A percentile compares a stretch with the other conserved stretches of the same genome.
Conservation (phyloP, 2,329 filamentous ascomycete genomes). For the Aspergillus novoparasiticus region DNA sequence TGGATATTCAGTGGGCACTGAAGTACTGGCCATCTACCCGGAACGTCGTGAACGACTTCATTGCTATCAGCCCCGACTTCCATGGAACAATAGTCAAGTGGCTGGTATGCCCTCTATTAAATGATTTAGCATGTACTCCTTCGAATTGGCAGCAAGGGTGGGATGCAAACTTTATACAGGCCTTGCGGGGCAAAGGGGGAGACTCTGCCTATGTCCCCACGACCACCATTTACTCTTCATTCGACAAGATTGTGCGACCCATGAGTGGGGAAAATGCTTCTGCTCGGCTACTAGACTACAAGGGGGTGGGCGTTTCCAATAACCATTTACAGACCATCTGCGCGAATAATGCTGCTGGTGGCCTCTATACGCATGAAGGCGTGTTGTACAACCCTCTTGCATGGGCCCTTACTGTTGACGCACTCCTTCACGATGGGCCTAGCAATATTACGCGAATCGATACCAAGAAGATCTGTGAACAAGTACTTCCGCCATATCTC, state of each 20-base stretch:
- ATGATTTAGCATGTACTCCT: slow-evolving; percentile 37
- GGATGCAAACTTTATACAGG: slow-evolving; percentile 22
- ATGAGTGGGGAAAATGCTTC: slow-evolving; percentile 52
- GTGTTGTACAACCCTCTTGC: slow-evolving; percentile 53
- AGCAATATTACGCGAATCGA: slow-evolving; percentile 45
- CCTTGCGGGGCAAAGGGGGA: slow-evolving; percentile 48
- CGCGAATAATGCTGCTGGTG: slow-evolving; percentile 39
- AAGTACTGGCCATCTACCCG: slow-evolving; percentile 60
- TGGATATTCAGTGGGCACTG: slow-evolving; percentile 59
- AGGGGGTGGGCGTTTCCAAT: slow-evolving; percentile 53
- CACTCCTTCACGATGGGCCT: slow-evolving; percentile 51
- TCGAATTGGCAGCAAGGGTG: slow-evolving; percentile 47
- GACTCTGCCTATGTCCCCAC: slow-evolving; percentile 59
- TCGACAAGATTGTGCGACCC: slow-evolving; percentile 58
- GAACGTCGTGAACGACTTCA: slow-evolving; percentile 50
- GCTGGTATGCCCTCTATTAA: slow-evolving; percentile 29
- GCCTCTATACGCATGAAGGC: slow-evolving; percentile 54
- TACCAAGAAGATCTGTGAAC: slow-evolving; percentile 43
- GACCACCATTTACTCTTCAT: slow-evolving; percentile 54
- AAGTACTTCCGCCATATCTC: slow-evolving; percentile 23
- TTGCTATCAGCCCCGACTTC: slow-evolving; percentile 58
- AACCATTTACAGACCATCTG: slow-evolving; percentile 53
- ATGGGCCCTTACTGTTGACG: slow-evolving; percentile 49
- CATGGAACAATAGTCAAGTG: slow-evolving; percentile 50
- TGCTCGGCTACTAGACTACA: slow-evolving; percentile 43